phyloP scores from a whole-genome alignment of 768 basidiomycete genomes.

The Asterophora parasitica region DNA sequence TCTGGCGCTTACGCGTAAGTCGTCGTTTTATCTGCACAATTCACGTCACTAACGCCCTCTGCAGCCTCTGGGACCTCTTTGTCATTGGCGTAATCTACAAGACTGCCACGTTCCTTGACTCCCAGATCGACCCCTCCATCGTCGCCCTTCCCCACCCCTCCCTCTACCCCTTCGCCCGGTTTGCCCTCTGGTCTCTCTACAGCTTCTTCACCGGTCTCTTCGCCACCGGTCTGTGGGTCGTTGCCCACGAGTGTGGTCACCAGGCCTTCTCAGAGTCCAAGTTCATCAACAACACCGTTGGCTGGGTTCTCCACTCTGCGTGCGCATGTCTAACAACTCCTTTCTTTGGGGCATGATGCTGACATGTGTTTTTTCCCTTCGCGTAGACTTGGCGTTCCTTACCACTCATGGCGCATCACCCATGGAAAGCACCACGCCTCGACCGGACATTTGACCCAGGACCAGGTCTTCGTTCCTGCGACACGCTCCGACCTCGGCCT shows the following conservation, averaged over 20 bases:
- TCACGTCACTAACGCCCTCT: background rate
- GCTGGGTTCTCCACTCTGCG: slow-evolving; percentile 91
- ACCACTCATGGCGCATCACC: slow-evolving; percentile 93
- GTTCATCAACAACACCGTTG: slow-evolving; percentile 85
- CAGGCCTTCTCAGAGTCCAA: slow-evolving; percentile 95
- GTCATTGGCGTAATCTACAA: slow-evolving; percentile 70
- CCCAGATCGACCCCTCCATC: slow-evolving; percentile 51
- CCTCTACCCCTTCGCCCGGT: slow-evolving; percentile 56
- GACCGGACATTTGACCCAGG: slow-evolving; percentile 89
- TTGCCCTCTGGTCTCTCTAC: slow-evolving; percentile 77
- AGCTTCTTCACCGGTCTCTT: slow-evolving; percentile 80
- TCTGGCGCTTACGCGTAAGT: slow-evolving; percentile 77
- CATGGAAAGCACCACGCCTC: slow-evolving; percentile 96
- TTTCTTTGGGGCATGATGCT: slow-evolving; percentile 13
- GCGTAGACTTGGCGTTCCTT: slow-evolving; percentile 84
- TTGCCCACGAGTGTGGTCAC: slow-evolving; percentile 95
- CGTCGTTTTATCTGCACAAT: background rate
- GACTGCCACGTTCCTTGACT: slow-evolving; percentile 57
- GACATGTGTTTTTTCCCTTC: slow-evolving; percentile 18
- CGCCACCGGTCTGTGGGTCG: slow-evolving; percentile 89
- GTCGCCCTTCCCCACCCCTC: slow-evolving; percentile 54
- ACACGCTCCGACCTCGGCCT: slow-evolving; percentile 74
- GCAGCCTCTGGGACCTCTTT: slow-evolving; percentile 68
- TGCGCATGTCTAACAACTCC: slow-evolving; percentile 31
- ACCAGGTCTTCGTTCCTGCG: slow-evolving; percentile 92